phyloP scores from a whole-genome alignment of 345 rosid genomes.

The Salix udensis region DNA sequence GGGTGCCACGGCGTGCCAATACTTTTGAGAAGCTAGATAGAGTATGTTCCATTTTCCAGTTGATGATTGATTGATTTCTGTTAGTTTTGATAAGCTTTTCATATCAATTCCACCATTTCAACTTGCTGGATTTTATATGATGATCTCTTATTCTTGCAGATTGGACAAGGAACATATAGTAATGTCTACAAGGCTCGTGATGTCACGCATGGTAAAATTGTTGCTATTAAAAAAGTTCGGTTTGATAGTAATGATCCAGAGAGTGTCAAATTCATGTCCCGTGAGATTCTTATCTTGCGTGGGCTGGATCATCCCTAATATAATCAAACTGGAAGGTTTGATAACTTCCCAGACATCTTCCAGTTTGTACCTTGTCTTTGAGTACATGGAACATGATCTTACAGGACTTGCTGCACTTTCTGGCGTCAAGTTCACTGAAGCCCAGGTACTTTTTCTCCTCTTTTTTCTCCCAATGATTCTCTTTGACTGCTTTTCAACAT shows the following conservation, averaged over 20 bases:
- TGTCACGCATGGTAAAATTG: slow-evolving; percentile 55
- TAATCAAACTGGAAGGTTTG: slow-evolving; percentile 85
- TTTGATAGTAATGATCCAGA: slow-evolving; percentile 79
- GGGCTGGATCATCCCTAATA: slow-evolving; percentile 87
- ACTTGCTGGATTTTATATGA: background rate
- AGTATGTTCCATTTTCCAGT: slow-evolving; percentile 39
- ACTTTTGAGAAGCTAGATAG: slow-evolving; percentile 76
- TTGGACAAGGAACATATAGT: slow-evolving; percentile 97
- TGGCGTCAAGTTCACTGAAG: slow-evolving; percentile 70
- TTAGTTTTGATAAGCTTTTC: background rate
- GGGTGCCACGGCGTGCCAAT: slow-evolving; percentile 66
- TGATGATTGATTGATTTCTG: slow-evolving; percentile 7
- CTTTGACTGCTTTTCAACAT: background rate
- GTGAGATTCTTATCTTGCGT: slow-evolving; percentile 81
- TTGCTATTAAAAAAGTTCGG: slow-evolving; percentile 79
- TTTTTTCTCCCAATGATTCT: background rate
- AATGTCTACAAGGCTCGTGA: slow-evolving; percentile 89
- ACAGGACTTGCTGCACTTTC: slow-evolving; percentile 86
- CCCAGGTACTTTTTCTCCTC: slow-evolving; percentile 58
- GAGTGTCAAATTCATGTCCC: slow-evolving; percentile 87
- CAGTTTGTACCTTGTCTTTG: slow-evolving; percentile 83
- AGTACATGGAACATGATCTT: slow-evolving; percentile 98
- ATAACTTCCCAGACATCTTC: slow-evolving; percentile 73
- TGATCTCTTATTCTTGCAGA: slow-evolving; percentile 46
- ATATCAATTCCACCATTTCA: background rate